Conservation (phyloP, 2,329 filamentous ascomycete species). For the Venturia effusa region DNA sequence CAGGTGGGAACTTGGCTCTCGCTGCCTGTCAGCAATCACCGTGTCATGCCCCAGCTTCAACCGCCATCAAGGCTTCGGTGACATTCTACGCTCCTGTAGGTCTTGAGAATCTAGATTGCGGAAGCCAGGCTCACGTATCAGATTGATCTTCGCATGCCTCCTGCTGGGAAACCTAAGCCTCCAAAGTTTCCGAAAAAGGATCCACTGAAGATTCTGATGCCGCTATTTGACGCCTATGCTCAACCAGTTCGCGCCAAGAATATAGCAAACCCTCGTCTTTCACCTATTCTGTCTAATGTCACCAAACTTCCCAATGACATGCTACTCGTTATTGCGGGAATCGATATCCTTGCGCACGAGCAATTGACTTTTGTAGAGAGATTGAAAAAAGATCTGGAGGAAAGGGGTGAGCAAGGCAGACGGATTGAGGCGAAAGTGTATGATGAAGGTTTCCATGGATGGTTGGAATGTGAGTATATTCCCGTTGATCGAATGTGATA, state of each 20-base stretch:
- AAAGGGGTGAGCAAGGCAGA: conserved; percentile 7
- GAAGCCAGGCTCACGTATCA: neutral
- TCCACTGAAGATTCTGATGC: conserved; percentile 27
- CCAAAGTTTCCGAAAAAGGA: conserved; percentile 26
- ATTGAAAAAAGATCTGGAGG: conserved; percentile 20
- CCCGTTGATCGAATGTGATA: neutral
- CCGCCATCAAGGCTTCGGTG: conserved; percentile 28
- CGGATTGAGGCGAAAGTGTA: conserved; percentile 7
- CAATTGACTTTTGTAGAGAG: conserved; percentile 29
- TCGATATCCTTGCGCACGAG: conserved; percentile 34
- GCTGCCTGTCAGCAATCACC: conserved; percentile 17
- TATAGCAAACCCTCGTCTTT: conserved; percentile 25
- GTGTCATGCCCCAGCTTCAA: conserved; percentile 17
- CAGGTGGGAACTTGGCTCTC: conserved; percentile 35
- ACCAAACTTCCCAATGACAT: conserved; percentile 28
- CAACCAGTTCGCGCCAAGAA: conserved; percentile 20
- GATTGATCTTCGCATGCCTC: conserved; percentile 30
- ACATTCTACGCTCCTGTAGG: conserved; percentile 28
- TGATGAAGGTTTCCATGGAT: conserved; percentile 12
- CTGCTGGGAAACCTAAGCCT: conserved; percentile 31
- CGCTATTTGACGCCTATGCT: conserved; percentile 36
- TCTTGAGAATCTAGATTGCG: neutral
- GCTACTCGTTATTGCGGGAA: conserved; percentile 29
- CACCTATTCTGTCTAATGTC: conserved; percentile 25
- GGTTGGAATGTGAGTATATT: conserved; percentile 10